phyloP scores from a whole-genome alignment of 306 rosid species.

The Casuarina equisetifolia region DNA sequence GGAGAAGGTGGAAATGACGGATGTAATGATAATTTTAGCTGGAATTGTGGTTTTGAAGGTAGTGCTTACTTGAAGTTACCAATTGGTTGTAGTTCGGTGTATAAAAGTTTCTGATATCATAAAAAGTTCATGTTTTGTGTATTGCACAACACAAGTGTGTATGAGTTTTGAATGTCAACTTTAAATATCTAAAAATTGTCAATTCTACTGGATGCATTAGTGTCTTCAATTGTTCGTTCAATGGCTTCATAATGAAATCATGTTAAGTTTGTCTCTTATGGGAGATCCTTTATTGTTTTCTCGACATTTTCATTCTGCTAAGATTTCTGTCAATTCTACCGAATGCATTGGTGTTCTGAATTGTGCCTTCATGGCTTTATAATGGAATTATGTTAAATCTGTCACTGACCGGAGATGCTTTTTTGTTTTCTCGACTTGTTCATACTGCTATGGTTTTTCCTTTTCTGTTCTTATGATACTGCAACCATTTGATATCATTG shows the following conservation, averaged over 20 bases:
- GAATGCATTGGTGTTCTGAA: not conserved
- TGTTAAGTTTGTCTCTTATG: not conserved
- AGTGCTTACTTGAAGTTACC: conserved; percentile 4
- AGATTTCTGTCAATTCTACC: not conserved
- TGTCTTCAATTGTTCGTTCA: not conserved
- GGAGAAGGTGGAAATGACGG: conserved; percentile 98
- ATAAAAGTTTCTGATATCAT: not conserved
- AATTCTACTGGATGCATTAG: not conserved
- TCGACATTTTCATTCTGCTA: not conserved
- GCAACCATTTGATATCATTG: not conserved
- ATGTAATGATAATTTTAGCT: conserved; percentile 78
- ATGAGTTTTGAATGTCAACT: not conserved
- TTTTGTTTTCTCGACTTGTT: not conserved
- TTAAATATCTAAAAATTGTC: not conserved
- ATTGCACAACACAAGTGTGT: not conserved
- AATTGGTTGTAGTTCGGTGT: not conserved
- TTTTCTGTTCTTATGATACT: not conserved
- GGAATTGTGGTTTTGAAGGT: conserved; percentile 99
- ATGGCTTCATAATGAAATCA: not conserved
- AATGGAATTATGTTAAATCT: not conserved
- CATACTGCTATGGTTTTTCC: not conserved
- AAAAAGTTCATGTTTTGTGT: not conserved
- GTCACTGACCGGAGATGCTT: not conserved
- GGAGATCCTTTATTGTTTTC: not conserved
- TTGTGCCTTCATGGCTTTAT: not conserved